Percentiles rank a stretch among this genome's conserved stretches.
Conservation (phyloP, 75 land plant species). For the Cryptomeria japonica region DNA sequence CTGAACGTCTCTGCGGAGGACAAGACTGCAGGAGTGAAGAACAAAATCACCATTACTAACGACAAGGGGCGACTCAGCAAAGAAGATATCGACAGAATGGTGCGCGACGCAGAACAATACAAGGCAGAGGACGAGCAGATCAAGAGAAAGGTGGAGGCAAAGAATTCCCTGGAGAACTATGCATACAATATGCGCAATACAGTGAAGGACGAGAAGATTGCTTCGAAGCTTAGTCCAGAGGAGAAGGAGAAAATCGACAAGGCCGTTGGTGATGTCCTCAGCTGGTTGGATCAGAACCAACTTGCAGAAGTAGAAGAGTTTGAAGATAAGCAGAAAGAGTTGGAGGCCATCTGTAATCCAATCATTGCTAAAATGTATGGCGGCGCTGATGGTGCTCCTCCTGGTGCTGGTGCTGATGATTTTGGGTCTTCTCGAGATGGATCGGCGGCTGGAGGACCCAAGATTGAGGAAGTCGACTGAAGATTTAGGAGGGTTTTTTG, state of each 20-base stretch:
- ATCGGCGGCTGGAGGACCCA: constrained; percentile 31
- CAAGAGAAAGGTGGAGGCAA: constrained; percentile 56
- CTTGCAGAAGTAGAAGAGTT: constrained; percentile 42
- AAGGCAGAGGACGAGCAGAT: constrained; percentile 54
- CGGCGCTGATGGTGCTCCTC: constrained; percentile 13
- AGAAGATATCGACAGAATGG: constrained; percentile 59
- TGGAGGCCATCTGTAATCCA: constrained; percentile 39
- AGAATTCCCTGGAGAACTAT: constrained; percentile 48
- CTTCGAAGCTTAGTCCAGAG: constrained; percentile 18
- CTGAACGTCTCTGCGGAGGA: constrained; percentile 62
- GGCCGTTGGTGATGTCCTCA: constrained; percentile 30
- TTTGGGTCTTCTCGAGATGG: constrained; percentile 20
- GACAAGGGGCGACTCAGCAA: constrained; percentile 57
- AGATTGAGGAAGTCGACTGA: constrained; percentile 37
- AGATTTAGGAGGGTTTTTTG: no score
- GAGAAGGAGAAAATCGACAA: constrained; percentile 51
- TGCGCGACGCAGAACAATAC: constrained; percentile 53
- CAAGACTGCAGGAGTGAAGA: constrained; percentile 52
- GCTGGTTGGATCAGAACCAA: constrained; percentile 43
- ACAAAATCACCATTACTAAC: constrained; percentile 59
- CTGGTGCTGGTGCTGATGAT: constrained; percentile 14
- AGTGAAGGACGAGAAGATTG: constrained; percentile 45
- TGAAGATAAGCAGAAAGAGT: constrained; percentile 42
- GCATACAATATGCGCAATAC: constrained; percentile 61
- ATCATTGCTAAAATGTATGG: constrained; percentile 50